Percentiles rank a stretch among this genome's conserved stretches.
phyloP scores from a whole-genome alignment of 768 basidiomycete genomes.

The Macrolepiota fuliginosa region DNA sequence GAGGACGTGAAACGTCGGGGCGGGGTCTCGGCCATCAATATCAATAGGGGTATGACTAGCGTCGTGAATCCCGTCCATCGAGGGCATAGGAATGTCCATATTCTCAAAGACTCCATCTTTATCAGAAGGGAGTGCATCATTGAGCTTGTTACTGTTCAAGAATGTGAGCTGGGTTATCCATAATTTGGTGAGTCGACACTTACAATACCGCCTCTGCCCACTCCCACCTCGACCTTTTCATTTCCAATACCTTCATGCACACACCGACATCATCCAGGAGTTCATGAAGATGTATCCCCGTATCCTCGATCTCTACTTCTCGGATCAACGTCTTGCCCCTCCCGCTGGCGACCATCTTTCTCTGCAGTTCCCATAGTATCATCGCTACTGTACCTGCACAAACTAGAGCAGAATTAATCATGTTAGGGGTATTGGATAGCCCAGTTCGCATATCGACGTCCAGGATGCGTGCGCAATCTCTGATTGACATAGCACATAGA shows the following conservation, averaged over 20 bases:
- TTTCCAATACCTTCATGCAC: conserved; percentile 44
- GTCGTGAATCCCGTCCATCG: not conserved
- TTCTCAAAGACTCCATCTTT: not conserved
- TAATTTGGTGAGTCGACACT: conserved; percentile 15
- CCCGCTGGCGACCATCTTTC: conserved; percentile 26
- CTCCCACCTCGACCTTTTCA: conserved; percentile 32
- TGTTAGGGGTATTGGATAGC: conserved; percentile 35
- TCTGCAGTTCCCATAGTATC: conserved; percentile 55
- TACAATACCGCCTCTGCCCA: conserved; percentile 29
- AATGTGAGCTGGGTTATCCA: not conserved
- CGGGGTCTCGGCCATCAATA: not conserved
- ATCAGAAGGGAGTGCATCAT: conserved; percentile 6
- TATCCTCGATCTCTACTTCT: conserved; percentile 2
- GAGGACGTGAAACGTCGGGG: not conserved
- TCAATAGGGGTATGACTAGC: not conserved
- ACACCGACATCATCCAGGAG: conserved; percentile 35
- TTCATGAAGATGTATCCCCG: conserved; percentile 19
- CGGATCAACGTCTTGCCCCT: conserved; percentile 13
- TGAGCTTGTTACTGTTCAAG: not conserved
- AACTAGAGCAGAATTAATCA: conserved; percentile 46
- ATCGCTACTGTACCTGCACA: conserved; percentile 53
- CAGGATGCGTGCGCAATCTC: conserved; percentile 58
- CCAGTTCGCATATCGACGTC: conserved; percentile 47
- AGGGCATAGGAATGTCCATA: conserved; percentile 3
- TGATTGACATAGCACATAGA: conserved; percentile 36